phyloP scores from a whole-genome alignment of 1,139 yeast genomes.

The Yamadazyma sp. region DNA sequence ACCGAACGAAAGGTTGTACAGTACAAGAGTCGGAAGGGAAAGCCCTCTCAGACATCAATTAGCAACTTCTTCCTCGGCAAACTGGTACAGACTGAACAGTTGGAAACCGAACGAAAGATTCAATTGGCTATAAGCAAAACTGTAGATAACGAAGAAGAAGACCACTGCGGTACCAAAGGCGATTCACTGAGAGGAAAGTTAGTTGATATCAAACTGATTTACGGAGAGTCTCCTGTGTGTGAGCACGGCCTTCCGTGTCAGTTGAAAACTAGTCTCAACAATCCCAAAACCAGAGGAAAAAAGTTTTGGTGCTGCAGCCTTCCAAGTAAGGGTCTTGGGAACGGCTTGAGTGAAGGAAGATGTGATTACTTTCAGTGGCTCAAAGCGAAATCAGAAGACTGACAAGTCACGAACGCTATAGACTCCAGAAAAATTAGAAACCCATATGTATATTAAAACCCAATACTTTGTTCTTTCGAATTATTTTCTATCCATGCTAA shows the following conservation, averaged over 20 bases:
- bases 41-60: conserved; percentile 1
- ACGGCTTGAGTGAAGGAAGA: conserved; percentile 17
- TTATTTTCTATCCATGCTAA: conserved; percentile 12
- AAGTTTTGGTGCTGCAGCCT: conserved; percentile 62
- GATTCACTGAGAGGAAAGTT: neutral
- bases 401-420: too few species aligned
- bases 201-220: conserved; percentile 13
- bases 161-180: neutral
- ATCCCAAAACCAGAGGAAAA: conserved; percentile 46
- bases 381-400: conserved; percentile 1
- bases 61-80: neutral
- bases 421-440: neutral
- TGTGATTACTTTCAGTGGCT: conserved; percentile 43
- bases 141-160: neutral
- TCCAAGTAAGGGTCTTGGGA: conserved; percentile 14
- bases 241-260: conserved; percentile 50
- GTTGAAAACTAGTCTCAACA: conserved; percentile 48
- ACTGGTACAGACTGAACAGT: neutral
- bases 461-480: neutral
- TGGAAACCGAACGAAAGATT: neutral
- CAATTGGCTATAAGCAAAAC: neutral
- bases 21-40: neutral
- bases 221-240: conserved; percentile 49
- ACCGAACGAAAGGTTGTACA: too few species aligned
- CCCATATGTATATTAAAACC: conserved; percentile 11